Evolutionary conservation across 2,329 filamentous ascomycete genomes (phyloP).

Genomic region (Nemania sp.): DNA sequence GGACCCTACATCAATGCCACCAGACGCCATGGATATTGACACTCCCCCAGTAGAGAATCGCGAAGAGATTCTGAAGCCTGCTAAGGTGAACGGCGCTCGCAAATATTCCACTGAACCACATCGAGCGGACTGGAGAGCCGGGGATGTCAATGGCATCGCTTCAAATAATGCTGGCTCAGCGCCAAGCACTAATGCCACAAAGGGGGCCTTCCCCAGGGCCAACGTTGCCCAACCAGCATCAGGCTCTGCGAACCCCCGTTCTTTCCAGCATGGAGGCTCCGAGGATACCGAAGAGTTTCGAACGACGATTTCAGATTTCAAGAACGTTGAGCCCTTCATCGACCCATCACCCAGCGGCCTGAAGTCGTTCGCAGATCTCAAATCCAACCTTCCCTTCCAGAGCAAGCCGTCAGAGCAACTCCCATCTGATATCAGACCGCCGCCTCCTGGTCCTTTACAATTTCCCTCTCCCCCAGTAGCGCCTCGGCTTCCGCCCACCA

Average conservation of each 20-base stretch:
- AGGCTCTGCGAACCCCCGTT: conserved; percentile 28
- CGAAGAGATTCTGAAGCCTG: conserved; percentile 32
- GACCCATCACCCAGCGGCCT: conserved; percentile 51
- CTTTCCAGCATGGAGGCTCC: conserved; percentile 50
- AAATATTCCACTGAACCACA: conserved; percentile 63
- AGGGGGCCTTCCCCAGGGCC: conserved; percentile 28
- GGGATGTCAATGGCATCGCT: conserved; percentile 44
- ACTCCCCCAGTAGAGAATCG: conserved; percentile 45
- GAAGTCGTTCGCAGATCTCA: conserved; percentile 58
- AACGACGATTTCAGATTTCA: conserved; percentile 58
- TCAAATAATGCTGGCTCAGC: conserved; percentile 26
- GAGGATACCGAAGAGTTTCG: conserved; percentile 60
- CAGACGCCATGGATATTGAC: conserved; percentile 68
- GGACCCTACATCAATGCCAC: conserved; percentile 31
- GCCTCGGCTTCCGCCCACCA: conserved; percentile 50
- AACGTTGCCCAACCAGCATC: conserved; percentile 21
- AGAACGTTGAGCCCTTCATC: conserved; percentile 59
- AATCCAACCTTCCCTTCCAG: conserved; percentile 60
- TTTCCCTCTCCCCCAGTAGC: conserved; percentile 55
- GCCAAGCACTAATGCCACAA: conserved; percentile 31
- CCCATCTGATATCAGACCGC: conserved; percentile 42
- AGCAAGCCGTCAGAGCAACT: conserved; percentile 52
- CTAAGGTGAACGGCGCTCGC: conserved; percentile 45
- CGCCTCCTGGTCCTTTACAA: conserved; percentile 42
- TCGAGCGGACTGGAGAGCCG: conserved; percentile 62